These are phyloP conservation scores for Plasmodium vinckei DNA, from an alignment of 169 alveolate species.

Conservation along the genomic window DNA sequence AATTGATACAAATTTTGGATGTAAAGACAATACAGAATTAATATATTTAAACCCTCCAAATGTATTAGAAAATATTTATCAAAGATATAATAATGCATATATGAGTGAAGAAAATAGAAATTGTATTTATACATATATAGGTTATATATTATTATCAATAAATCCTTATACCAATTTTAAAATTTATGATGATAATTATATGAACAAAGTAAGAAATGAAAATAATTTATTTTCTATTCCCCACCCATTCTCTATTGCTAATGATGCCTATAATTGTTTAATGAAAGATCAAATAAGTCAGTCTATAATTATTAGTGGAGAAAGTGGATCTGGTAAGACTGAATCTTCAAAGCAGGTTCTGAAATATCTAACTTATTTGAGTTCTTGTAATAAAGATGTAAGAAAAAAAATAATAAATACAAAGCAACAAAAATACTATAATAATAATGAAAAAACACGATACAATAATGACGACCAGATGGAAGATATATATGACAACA, in stretches of 20 bases:
- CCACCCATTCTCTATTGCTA: conserved; percentile 91
- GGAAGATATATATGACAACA: not conserved
- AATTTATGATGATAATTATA: conserved; percentile 82
- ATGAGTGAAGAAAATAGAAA: conserved; percentile 71
- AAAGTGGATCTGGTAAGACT: conserved; percentile 99
- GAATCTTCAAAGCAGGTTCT: conserved; percentile 97
- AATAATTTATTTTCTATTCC: conserved; percentile 87
- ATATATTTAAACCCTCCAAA: conserved; percentile 82
- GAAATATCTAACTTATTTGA: conserved; percentile 84
- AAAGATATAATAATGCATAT: conserved; percentile 75
- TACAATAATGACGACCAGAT: not conserved
- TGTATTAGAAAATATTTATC: conserved; percentile 78
- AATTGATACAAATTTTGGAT: conserved; percentile 76
- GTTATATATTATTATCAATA: conserved; percentile 87
- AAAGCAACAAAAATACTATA: not conserved
- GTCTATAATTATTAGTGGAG: conserved; percentile 99
- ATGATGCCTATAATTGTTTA: conserved; percentile 88
- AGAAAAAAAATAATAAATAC: conserved; percentile 5
- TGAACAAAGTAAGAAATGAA: conserved; percentile 81
- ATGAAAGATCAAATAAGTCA: conserved; percentile 87
- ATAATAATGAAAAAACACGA: not conserved
- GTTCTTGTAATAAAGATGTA: conserved; percentile 39
- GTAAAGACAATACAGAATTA: conserved; percentile 80
- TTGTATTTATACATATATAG: conserved; percentile 86
- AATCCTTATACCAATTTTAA: conserved; percentile 88